phyloP scores from a whole-genome alignment of 225 moss, liverwort and hornwort genomes.

The Thuidium tamariscinum region DNA sequence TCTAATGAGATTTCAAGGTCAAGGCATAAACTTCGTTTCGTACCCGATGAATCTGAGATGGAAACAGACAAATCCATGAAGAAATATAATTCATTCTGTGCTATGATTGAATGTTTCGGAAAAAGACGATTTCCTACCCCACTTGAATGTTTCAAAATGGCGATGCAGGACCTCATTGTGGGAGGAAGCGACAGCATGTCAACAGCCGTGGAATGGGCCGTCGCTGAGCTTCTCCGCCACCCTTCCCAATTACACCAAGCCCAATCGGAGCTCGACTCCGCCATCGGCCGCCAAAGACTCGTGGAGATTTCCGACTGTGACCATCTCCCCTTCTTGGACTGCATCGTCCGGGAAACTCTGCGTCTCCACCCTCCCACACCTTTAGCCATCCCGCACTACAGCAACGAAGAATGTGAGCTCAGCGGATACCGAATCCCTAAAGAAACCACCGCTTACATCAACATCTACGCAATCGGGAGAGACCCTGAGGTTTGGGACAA shows the following conservation, averaged over 20 bases:
- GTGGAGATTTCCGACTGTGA: constrained; percentile 35
- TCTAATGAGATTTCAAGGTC: neutral
- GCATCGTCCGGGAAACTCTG: constrained; percentile 56
- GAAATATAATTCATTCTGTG: neutral
- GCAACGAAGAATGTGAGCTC: constrained; percentile 19
- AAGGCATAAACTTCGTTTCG: neutral
- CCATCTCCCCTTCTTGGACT: constrained; percentile 50
- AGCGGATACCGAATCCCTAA: constrained; percentile 48
- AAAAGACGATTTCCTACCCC: neutral
- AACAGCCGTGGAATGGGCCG: constrained; percentile 58
- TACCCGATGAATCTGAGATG: neutral
- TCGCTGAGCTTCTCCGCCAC: constrained; percentile 66
- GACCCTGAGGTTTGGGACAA: constrained; percentile 47
- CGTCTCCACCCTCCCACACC: constrained; percentile 71
- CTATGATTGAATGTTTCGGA: too few relatives aligned
- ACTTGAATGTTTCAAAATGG: neutral
- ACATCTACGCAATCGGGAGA: constrained; percentile 52
- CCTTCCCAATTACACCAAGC: constrained; percentile 29
- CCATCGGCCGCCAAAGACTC: constrained; percentile 35
- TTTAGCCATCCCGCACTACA: constrained; percentile 61
- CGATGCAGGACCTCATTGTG: constrained; percentile 65
- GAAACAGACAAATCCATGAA: neutral
- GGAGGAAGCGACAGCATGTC: constrained; percentile 78
- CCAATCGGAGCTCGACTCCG: constrained; percentile 52
- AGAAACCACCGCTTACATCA: constrained; percentile 50